A percentile compares a stretch with the other conserved stretches of the same genome.
Conservation (phyloP, 78 protist genomes). For the Diacronema lutheri region DNA sequence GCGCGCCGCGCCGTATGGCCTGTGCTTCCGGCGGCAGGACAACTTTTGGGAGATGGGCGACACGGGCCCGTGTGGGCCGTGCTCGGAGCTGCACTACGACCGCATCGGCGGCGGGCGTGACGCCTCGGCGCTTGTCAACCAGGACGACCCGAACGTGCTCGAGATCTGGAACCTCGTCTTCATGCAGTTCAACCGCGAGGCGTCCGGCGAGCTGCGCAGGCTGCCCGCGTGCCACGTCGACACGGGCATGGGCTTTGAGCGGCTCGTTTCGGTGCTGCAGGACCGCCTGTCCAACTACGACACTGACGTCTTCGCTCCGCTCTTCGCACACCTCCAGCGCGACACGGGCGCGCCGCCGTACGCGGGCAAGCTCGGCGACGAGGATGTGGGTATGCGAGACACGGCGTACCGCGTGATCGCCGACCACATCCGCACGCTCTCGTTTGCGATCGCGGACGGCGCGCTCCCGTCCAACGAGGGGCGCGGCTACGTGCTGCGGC, state of each 20-base stretch:
- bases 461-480: constrained; percentile 47
- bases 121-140: constrained; percentile 29
- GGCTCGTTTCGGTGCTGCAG: constrained; percentile 89
- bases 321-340: constrained; percentile 79
- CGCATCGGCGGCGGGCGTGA: constrained; percentile 72
- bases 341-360: constrained; percentile 56
- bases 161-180: constrained; percentile 98
- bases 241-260: constrained; percentile 96
- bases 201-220: constrained; percentile 38
- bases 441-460: constrained; percentile 94
- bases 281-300: constrained; percentile 91
- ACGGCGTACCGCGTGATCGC: constrained; percentile 98
- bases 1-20: neutral
- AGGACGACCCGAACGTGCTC: constrained; percentile 91
- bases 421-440: constrained; percentile 95
- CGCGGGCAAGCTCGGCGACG: constrained; percentile 55
- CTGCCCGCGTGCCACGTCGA: constrained; percentile 92
- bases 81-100: constrained; percentile 97
- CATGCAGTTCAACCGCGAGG: constrained; percentile 83
- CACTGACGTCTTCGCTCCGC: constrained; percentile 90
- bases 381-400: constrained; percentile 79
- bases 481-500: constrained; percentile 91
- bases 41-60: constrained; percentile 63
- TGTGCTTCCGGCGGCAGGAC: constrained; percentile 13
- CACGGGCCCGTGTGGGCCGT: constrained; percentile 96